phyloP scores from a whole-genome alignment of 768 basidiomycete genomes.

The Russula earlei region DNA sequence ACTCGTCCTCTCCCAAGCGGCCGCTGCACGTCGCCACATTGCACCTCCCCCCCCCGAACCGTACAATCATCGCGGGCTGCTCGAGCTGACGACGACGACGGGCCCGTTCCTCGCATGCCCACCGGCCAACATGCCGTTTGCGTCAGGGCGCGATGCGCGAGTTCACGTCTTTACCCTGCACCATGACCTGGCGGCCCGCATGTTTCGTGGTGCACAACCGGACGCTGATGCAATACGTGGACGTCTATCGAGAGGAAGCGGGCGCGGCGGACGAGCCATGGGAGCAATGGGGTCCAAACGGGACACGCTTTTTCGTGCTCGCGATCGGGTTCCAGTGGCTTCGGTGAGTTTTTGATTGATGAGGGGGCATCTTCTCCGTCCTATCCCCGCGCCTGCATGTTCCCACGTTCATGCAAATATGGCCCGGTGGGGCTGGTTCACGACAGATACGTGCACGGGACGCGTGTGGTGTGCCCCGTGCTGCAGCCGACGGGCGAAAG shows the following conservation, averaged over 20 bases:
- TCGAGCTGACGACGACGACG: conserved; percentile 22
- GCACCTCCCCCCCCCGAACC: conserved; percentile 23
- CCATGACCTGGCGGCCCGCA: conserved; percentile 21
- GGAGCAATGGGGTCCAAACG: conserved; percentile 32
- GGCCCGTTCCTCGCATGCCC: conserved; percentile 23
- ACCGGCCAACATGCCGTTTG: conserved; percentile 18
- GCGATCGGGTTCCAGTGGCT: conserved; percentile 32
- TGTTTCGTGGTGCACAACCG: conserved; percentile 30
- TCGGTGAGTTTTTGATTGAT: conserved; percentile 15
- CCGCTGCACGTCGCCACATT: conserved; percentile 22
- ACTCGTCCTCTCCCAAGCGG: neutral
- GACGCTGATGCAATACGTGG: conserved; percentile 21
- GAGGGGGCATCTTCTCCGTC: neutral
- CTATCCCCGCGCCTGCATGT: no score
- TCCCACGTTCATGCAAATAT: no score
- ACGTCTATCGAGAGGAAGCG: neutral
- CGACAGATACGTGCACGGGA: conserved; percentile 32
- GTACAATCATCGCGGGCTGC: conserved; percentile 8
- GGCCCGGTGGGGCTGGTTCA: neutral
- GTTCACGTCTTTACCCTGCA: conserved; percentile 25
- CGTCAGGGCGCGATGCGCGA: conserved; percentile 19
- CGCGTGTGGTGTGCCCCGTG: conserved; percentile 28
- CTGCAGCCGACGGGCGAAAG: conserved; percentile 10
- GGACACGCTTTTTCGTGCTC: conserved; percentile 29
- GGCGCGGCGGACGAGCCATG: conserved; percentile 24